Evolutionary conservation across 192 early-diverging fungal species (phyloP), one percentile per base, ranked within the genome.

Genomic region (Coemansia sp.): DNA sequence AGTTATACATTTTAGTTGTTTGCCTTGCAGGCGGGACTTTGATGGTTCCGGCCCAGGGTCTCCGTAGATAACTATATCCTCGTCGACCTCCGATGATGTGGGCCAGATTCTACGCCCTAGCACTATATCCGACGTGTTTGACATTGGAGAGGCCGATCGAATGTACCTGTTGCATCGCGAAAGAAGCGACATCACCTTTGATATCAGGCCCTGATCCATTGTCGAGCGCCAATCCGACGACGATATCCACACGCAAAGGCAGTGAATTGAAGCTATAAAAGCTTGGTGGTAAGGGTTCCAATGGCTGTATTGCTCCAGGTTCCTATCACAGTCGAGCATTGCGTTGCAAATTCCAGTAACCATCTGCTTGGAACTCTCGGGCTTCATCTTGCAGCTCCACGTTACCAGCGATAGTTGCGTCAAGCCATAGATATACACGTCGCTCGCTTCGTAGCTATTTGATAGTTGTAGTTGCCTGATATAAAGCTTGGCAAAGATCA

Each of bases 201-300:
- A 33, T 14, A 64, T n/a, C 14, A 61, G 13, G 5, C 63, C 66
- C 11, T 62, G 53, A 0, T 17, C 14, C 43, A 65, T 53, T 5
- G 29, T 35, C 1, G 49, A 33, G 7, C 62, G 52, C 43, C 60
- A 43, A 1, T 35, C 29, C 15, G 67, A 54, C 4, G 65, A 45
- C 15, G 70, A 71, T 0, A 72, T 41, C 79, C 79, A 81, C 10
- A 55, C 63, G 33, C 57, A 67, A 7, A 81, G 64, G 36, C 79
- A 81, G 41, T 67, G 73, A 35, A 81, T 55, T 13, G 79, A 75
- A 1, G 60, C 54, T n/a, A 81, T 81, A 59, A 81, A 75, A 34
- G 69, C 29, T 41, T 81, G 79, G 32, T 81, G 79, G 52, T 75
- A 81, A 46, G 57, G 70, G 25, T 62, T 54, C 79, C 79, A 81